Conservation (phyloP, 495 filamentous ascomycete genomes). For the Aspergillus sparsus region DNA sequence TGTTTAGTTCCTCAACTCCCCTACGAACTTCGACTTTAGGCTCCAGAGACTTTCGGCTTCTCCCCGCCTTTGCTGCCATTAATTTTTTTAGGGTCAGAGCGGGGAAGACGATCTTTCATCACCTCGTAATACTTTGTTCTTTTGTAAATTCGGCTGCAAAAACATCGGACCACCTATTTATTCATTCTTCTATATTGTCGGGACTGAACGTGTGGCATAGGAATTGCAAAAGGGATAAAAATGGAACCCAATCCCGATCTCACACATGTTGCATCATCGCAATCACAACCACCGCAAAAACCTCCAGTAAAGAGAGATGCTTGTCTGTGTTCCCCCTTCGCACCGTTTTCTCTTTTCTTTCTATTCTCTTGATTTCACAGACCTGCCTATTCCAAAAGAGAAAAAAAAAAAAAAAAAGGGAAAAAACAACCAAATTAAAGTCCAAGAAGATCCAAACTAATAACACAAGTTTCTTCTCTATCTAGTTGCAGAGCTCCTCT, state of each 20-base stretch:
- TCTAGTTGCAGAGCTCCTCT: constrained; percentile 70
- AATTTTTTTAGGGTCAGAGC: too few relatives aligned
- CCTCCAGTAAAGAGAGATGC: constrained; percentile 45
- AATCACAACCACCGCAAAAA: constrained; percentile 12
- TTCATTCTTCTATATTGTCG: background rate
- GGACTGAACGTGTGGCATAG: background rate
- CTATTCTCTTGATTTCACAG: background rate
- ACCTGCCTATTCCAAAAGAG: background rate
- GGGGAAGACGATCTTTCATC: too few relatives aligned
- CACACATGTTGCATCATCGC: background rate
- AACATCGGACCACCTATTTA: too few relatives aligned
- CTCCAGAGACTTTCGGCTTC: too few relatives aligned
- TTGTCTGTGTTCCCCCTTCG: constrained; percentile 31
- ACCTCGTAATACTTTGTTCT: too few relatives aligned
- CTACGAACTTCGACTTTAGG: too few relatives aligned
- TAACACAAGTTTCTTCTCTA: background rate
- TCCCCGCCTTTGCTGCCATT: too few relatives aligned
- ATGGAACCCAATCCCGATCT: constrained; percentile 4
- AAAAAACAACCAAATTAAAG: background rate
- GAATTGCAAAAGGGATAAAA: background rate
- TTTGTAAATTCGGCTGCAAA: too few relatives aligned
- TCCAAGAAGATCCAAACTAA: background rate
- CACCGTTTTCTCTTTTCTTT: too few relatives aligned
- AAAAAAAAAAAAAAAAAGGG: background rate
- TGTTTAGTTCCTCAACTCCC: background rate